phyloP scores from a whole-genome alignment of 805 yeast genomes.

The Kuraishia cidri region DNA sequence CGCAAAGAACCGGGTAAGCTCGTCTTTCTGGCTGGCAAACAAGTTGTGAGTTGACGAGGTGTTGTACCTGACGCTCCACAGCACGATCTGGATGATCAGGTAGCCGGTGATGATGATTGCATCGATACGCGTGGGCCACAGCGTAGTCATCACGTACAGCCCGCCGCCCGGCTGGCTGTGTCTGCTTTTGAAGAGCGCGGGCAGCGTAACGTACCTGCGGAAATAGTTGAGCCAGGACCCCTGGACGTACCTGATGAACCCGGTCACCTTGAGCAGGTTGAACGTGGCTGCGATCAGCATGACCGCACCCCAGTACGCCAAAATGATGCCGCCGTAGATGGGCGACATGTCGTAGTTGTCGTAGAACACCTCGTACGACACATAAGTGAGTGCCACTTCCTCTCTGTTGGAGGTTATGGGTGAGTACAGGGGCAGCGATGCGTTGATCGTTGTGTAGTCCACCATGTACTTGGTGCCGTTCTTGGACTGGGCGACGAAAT shows the following conservation, averaged over 20 bases:
- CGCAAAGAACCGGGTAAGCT: slow-evolving; percentile 27
- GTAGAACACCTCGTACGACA: slow-evolving; percentile 11
- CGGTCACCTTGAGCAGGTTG: slow-evolving; percentile 8
- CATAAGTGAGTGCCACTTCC: neutral
- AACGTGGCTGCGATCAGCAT: slow-evolving; percentile 8
- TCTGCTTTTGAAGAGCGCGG: slow-evolving; percentile 12
- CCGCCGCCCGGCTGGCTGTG: slow-evolving; percentile 11
- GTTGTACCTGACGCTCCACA: slow-evolving; percentile 7
- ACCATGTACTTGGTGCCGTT: neutral
- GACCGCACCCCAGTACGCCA: slow-evolving; percentile 13
- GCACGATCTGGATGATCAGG: slow-evolving; percentile 5
- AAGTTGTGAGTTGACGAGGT: slow-evolving; percentile 7
- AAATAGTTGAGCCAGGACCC: slow-evolving; percentile 6
- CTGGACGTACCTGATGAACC: slow-evolving; percentile 4
- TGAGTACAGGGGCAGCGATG: slow-evolving; percentile 6
- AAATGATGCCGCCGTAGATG: slow-evolving; percentile 7
- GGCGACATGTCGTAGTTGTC: slow-evolving; percentile 9
- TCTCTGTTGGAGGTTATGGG: slow-evolving; percentile 9
- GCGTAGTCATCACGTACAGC: slow-evolving; percentile 9
- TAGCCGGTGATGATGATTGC: slow-evolving; percentile 9
- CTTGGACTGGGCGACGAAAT: neutral
- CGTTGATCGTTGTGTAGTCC: slow-evolving; percentile 2
- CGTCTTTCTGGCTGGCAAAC: slow-evolving; percentile 9
- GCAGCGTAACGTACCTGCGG: slow-evolving; percentile 11
- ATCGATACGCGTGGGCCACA: slow-evolving; percentile 19